phyloP scores from a whole-genome alignment of 139 green algal species.

The Monoraphidium neglectum region DNA sequence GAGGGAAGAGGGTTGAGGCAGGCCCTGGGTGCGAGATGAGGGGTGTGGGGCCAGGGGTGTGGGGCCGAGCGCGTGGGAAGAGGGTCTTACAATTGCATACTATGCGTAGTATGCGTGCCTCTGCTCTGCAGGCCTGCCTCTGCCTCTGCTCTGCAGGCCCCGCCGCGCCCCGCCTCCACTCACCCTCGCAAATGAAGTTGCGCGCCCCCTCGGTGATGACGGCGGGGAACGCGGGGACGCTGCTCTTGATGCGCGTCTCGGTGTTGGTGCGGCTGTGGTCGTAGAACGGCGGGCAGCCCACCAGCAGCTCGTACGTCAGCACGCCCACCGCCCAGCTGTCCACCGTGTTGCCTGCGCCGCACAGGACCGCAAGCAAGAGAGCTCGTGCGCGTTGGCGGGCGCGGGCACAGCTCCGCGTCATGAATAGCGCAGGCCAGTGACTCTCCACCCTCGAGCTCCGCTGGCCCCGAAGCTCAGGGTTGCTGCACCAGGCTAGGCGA shows the following conservation, averaged over 20 bases:
- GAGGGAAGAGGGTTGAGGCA: not conserved
- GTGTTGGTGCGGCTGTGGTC: conserved; percentile 54
- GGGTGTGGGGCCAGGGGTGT: not conserved
- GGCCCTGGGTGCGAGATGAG: not conserved
- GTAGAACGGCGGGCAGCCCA: conserved; percentile 80
- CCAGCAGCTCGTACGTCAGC: conserved; percentile 85
- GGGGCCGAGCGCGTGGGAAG: not conserved
- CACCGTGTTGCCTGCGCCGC: conserved; percentile 58
- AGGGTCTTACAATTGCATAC: not conserved
- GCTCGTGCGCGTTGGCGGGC: no score
- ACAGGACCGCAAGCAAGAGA: no score
- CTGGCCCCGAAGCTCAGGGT: no score
- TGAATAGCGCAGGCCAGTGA: no score
- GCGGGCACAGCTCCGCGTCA: conserved; percentile 13
- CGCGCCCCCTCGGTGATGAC: conserved; percentile 30
- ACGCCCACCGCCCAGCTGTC: conserved; percentile 90
- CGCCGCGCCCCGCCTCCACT: not conserved
- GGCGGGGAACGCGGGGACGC: conserved; percentile 32
- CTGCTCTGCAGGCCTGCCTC: not conserved
- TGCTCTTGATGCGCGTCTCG: conserved; percentile 47
- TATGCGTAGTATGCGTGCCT: not conserved
- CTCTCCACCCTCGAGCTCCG: no score
- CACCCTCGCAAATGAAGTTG: conserved; percentile 44
- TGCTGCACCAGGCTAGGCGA: no score
- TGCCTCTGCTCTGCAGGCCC: not conserved